Base-by-base conservation (phyloP, 2,329 filamentous ascomycete species). In the Penicillium psychrosexuale region DNA sequence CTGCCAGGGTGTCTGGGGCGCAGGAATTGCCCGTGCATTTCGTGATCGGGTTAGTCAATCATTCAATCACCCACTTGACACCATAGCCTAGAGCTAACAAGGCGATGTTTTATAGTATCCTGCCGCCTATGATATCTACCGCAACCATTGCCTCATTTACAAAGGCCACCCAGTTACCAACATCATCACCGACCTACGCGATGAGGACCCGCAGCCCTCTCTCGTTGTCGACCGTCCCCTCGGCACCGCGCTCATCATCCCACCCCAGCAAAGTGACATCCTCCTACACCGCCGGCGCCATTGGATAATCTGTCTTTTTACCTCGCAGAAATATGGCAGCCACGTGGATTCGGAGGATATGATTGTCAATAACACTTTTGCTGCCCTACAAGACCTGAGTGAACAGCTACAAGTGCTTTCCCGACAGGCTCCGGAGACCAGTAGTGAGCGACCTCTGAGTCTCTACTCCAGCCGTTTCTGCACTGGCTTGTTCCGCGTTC, bases 221-320 rank as follows among this genome's bases (percentile, higher is more conserved):
- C 13, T 65, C 33, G 51, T 34, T 11, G 53, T 67, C 7, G 59
- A 45, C n/a, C 33, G 63, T 4, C 73, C 72, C 1, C 66, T 73
- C 11, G 82, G 81, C 1, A 82, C 78, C 0, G 75, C 79, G 2
- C 72, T 83, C 0, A 68, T 86, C 2, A 84, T 85, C 27, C 75
- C 79, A 4, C 82, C 82, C 0, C 74, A 76, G 33, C 64, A 76
- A 17, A 61, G 56, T 5, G 71, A 76, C 33, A 67, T 68, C 36
- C 42, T 50, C 22, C 49, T n/a, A 15, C 50, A 38, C 3, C 36
- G 5, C 17, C 71, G 67, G 22, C 67, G 69, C 12, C 80, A 83
- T 52, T 86, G 80, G 77, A 77, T 86, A 27, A 78, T 80, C 0
- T 86, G 83, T 59, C 67, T 86, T 0, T 85, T 85, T 59, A 86